Evolutionary conservation across 2,329 filamentous ascomycete genomes (phyloP).

Genomic region (Sclerotinia subarctica): DNA sequence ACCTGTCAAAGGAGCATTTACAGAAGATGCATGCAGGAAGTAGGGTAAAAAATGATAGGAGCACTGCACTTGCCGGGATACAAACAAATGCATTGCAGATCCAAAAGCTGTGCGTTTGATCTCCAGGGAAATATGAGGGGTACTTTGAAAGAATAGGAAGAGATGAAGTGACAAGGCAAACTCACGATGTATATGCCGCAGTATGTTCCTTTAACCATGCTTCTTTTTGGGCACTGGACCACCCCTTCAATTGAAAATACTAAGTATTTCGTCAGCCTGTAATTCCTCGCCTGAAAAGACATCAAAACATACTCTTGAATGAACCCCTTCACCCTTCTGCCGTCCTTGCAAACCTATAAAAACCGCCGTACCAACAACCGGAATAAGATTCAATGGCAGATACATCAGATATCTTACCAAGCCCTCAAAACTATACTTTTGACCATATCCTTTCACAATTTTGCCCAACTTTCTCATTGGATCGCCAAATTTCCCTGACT

Average conservation of each 20-base stretch:
- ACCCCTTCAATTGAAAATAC: constrained; percentile 91
- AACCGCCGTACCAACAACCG: constrained; percentile 76
- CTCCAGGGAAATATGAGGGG: background rate
- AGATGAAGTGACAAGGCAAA: background rate
- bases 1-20: constrained; percentile 18
- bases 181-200: constrained; percentile 78
- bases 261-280: constrained; percentile 43
- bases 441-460: constrained; percentile 55
- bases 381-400: constrained; percentile 88
- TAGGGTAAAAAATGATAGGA: background rate
- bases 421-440: constrained; percentile 56
- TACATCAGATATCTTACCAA: constrained; percentile 68
- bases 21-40: background rate
- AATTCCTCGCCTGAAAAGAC: background rate
- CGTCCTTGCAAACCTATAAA: constrained; percentile 76
- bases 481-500: constrained; percentile 50
- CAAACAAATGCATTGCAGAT: constrained; percentile 12
- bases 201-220: constrained; percentile 68
- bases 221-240: constrained; percentile 62
- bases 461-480: constrained; percentile 55
- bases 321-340: constrained; percentile 41
- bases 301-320: constrained; percentile 49
- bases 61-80: background rate
- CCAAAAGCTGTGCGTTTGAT: background rate
- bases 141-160: background rate